These are phyloP conservation scores for Myriosclerotinia duriaeana DNA, from an alignment of 2,329 filamentous ascomycete genomes.

Conservation along the genomic window DNA sequence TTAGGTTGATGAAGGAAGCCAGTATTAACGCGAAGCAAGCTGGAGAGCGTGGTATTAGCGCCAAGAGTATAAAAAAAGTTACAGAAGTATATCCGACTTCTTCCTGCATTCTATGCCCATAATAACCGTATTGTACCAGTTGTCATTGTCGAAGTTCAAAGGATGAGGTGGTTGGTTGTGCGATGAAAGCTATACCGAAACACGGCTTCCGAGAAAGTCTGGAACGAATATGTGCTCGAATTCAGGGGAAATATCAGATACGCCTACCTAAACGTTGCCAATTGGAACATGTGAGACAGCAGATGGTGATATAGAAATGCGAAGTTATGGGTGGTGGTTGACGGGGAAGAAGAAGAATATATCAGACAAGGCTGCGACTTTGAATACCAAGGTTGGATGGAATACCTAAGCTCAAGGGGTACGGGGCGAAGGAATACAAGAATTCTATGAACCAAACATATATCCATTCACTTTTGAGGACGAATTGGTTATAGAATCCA, in stretches of 20 bases:
- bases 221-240: not conserved
- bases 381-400: not conserved
- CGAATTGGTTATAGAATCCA: not conserved
- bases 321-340: not conserved
- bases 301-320: not conserved
- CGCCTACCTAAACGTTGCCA: not conserved
- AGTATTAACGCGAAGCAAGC: slow-evolving; percentile 71
- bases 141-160: slow-evolving; percentile 22
- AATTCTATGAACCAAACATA: not conserved
- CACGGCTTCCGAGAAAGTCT: not conserved
- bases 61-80: slow-evolving; percentile 73
- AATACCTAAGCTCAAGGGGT: not conserved
- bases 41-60: slow-evolving; percentile 72
- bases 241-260: not conserved
- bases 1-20: slow-evolving; percentile 75
- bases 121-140: slow-evolving; percentile 14
- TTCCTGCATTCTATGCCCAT: not conserved
- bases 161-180: slow-evolving; percentile 15
- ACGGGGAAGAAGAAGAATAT: not conserved
- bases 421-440: not conserved
- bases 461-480: not conserved
- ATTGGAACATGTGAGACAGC: not conserved
- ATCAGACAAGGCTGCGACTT: slow-evolving; percentile 14
- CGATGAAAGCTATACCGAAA: not conserved
- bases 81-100: slow-evolving; percentile 59